Evolutionary conservation across 257 asterid species (phyloP).

Genomic region (Petunia secreta): DNA sequence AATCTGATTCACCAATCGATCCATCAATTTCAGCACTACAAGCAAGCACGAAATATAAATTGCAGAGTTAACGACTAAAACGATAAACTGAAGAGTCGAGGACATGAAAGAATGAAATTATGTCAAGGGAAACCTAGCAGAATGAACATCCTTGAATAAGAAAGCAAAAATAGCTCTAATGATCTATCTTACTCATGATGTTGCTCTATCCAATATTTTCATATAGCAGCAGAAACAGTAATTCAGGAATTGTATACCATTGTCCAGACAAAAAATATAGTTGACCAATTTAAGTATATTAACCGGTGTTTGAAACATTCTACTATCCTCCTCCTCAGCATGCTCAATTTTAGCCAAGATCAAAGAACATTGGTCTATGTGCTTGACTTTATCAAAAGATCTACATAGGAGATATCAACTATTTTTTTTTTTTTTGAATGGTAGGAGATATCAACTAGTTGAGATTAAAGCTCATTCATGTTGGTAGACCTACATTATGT

Average conservation of each 20-base stretch:
- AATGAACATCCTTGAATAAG: conserved; percentile 4
- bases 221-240: background rate
- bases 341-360: conserved; percentile 9
- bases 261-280: background rate
- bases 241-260: background rate
- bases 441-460: background rate
- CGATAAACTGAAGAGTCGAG: conserved; percentile 9
- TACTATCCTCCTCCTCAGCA: background rate
- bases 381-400: background rate
- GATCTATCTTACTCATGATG: background rate
- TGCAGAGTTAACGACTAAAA: background rate
- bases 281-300: background rate
- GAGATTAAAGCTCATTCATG: background rate
- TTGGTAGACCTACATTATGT: background rate
- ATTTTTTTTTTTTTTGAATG: no score
- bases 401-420: no score
- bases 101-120: background rate
- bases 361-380: background rate
- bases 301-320: background rate
- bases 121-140: background rate
- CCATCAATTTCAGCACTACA: conserved; percentile 69
- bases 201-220: conserved; percentile 1
- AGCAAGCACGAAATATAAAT: conserved; percentile 22
- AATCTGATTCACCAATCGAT: conserved; percentile 66
- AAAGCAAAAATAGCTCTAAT: background rate